Base-by-base conservation (phyloP, 1,139 yeast species). In the Torulaspora globosa region DNA sequence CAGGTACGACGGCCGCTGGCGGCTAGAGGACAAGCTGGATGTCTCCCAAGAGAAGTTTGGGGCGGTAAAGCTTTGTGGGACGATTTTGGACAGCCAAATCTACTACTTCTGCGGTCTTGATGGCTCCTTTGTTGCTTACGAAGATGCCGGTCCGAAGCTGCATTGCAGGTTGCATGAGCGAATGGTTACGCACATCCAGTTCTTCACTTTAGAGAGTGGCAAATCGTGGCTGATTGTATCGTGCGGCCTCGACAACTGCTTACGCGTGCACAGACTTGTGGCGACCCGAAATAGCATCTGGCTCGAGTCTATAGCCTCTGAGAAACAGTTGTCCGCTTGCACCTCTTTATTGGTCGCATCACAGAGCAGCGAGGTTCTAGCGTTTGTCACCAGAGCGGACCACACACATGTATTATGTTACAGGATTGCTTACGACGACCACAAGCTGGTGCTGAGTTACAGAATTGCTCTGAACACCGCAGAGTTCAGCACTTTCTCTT, bases 391-490 rank as follows among this genome's bases (percentile, higher is more conserved):
- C 1, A 73, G 84, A 52, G 60, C 72, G 31, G 90, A 84, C 36
- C 76, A 77, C 34, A 80, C 92, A 0, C 70, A 79, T 44, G 40
- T 63, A 11, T 50, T 82, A 43, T 78, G 79, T 15, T 72, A 79
- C 15, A 68, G 75, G 43, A 57, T 67, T 11, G 55, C 50, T 5
- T 59, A 16, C 36, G 12, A 52, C 4, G 43, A 52, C 2, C 45
- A 43, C 7, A 49, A 44, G 14, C 50, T 75, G 3, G 40, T 54
- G 3, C 73, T 73, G 50, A 44, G 69, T 11, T 72, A 71, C 47
- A 75, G 75, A 52, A 66, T 84, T 5, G 82, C 92, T 0, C 67
- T 84, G 46, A 84, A 84, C 59, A 89, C 82, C 59, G 85, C 94
- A 0, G 84, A 84, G 55, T 85, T 84, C 57, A 74, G 81, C n/a